Evolutionary conservation across 202 grass and related monocot genomes (phyloP).

Genomic region (Setaria viridis): DNA sequence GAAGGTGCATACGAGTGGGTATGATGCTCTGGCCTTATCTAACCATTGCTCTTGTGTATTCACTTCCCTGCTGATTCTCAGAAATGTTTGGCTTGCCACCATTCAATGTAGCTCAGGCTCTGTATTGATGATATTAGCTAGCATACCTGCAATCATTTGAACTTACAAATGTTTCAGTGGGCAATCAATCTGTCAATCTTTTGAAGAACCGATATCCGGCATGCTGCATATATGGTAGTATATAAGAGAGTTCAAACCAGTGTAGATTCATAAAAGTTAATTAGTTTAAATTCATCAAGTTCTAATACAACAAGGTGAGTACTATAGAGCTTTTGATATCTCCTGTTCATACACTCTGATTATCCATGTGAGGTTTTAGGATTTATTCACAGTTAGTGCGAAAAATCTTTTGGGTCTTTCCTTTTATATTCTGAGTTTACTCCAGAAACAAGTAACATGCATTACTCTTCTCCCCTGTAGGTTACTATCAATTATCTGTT

Average conservation of each 20-base stretch:
- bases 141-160: background rate
- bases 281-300: background rate
- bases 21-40: slow-evolving; percentile 37
- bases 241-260: background rate
- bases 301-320: background rate
- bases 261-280: background rate
- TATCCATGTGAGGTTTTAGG: background rate
- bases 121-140: background rate
- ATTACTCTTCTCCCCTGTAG: slow-evolving; percentile 39
- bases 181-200: background rate
- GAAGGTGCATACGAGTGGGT: slow-evolving; percentile 99
- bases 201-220: background rate
- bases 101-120: background rate
- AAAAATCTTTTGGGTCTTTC: background rate
- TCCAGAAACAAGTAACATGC: background rate
- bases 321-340: background rate
- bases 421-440: background rate
- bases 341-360: background rate
- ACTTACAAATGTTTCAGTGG: background rate
- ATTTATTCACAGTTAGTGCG: background rate
- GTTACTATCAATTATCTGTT: slow-evolving; percentile 94
- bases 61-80: background rate
- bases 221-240: background rate
- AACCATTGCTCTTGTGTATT: background rate
- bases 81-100: background rate